Evolutionary conservation across 805 yeast genomes (phyloP).

Genomic region (Alloascoidea hylecoeti): DNA sequence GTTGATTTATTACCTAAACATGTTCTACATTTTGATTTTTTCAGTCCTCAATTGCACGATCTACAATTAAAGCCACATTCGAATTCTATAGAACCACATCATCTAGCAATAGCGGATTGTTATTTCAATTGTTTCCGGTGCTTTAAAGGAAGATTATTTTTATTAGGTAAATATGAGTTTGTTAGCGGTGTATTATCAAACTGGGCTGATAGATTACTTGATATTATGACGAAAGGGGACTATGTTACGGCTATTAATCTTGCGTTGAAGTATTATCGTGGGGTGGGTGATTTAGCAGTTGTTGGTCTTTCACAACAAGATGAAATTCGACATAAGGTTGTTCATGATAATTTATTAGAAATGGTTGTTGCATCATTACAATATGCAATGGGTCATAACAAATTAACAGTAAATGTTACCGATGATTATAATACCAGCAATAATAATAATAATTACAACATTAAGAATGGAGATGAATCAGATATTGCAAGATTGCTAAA

Average conservation of each 20-base stretch:
- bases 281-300: constrained; percentile 31
- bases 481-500: constrained; percentile 16
- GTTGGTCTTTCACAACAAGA: constrained; percentile 41
- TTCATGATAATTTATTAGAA: constrained; percentile 39
- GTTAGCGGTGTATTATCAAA: constrained; percentile 43
- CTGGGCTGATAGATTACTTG: constrained; percentile 56
- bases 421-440: constrained; percentile 8
- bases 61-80: background rate
- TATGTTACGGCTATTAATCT: constrained; percentile 42
- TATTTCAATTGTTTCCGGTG: constrained; percentile 20
- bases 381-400: constrained; percentile 26
- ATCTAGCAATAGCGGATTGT: constrained; percentile 16
- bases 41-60: constrained; percentile 10
- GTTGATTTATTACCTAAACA: constrained; percentile 27
- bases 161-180: constrained; percentile 37
- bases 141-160: constrained; percentile 31
- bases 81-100: constrained; percentile 5
- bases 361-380: constrained; percentile 39
- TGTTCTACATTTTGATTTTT: constrained; percentile 19
- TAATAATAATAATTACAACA: no score
- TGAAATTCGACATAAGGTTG: constrained; percentile 27
- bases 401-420: no score
- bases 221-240: constrained; percentile 29
- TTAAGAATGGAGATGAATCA: constrained; percentile 16
- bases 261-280: constrained; percentile 37